These are phyloP conservation scores for Taphrina populina DNA, from an alignment of 1,139 yeast genomes.

Conservation along the genomic window DNA sequence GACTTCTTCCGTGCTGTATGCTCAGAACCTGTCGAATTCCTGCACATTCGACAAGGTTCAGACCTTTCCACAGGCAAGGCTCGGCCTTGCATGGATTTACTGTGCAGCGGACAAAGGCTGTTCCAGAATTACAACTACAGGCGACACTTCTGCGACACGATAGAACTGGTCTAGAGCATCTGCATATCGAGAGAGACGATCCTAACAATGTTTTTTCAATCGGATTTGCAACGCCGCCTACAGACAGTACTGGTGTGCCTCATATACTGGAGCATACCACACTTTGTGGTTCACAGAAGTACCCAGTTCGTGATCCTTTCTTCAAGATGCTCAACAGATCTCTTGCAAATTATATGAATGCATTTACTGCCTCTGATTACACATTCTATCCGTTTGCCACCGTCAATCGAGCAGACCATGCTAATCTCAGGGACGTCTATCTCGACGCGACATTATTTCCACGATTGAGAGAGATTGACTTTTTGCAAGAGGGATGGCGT, in stretches of 20 bases:
- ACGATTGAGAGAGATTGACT: constrained; percentile 71
- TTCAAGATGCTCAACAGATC: constrained; percentile 92
- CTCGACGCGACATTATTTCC: constrained; percentile 87
- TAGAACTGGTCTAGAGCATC: constrained; percentile 72
- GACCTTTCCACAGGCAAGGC: not conserved
- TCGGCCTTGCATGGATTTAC: constrained; percentile 23
- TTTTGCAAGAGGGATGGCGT: constrained; percentile 97
- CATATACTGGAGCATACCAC: constrained; percentile 91
- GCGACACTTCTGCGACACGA: constrained; percentile 72
- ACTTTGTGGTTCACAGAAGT: constrained; percentile 84
- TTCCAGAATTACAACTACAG: constrained; percentile 78
- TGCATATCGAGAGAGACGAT: constrained; percentile 82
- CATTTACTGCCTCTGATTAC: constrained; percentile 91
- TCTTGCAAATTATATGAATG: constrained; percentile 93
- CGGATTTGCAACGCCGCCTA: constrained; percentile 91
- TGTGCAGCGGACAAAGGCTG: constrained; percentile 51
- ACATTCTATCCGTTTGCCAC: constrained; percentile 96
- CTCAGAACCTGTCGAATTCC: constrained; percentile 3
- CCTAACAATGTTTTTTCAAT: constrained; percentile 83
- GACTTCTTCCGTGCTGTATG: too few species aligned
- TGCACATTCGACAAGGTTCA: not conserved
- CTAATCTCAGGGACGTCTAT: constrained; percentile 82
- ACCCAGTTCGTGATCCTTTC: constrained; percentile 94
- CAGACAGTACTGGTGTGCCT: constrained; percentile 90
- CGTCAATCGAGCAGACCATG: constrained; percentile 76